phyloP scores from a whole-genome alignment of 805 yeast genomes.

The Candida coquimbonensis region DNA sequence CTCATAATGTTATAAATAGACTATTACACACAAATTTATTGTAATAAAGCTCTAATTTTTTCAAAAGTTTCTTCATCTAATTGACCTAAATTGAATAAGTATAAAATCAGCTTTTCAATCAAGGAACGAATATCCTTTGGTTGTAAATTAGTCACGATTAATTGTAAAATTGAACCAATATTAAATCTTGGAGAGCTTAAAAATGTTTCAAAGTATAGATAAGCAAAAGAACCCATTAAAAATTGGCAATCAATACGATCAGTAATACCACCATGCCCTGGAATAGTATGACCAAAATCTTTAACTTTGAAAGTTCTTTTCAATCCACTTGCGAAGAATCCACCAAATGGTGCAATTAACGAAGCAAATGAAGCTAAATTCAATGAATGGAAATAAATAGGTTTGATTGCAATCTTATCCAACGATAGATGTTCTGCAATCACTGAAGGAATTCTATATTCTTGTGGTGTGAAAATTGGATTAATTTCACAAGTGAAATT shows the following conservation, averaged over 20 bases:
- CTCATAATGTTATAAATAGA: background rate
- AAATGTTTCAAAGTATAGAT: constrained; percentile 88
- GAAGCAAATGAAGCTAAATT: constrained; percentile 92
- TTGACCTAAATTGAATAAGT: constrained; percentile 32
- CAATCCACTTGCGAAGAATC: constrained; percentile 95
- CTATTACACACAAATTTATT: background rate
- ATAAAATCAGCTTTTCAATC: constrained; percentile 41
- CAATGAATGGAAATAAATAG: constrained; percentile 85
- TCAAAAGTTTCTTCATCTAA: constrained; percentile 29
- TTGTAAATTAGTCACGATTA: constrained; percentile 63
- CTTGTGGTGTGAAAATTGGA: constrained; percentile 82
- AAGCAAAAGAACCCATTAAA: constrained; percentile 93
- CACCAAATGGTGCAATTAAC: constrained; percentile 96
- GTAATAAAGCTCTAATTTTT: constrained; percentile 18
- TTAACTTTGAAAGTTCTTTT: constrained; percentile 94
- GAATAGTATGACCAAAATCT: constrained; percentile 97
- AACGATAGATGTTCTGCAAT: constrained; percentile 42
- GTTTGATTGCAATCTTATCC: constrained; percentile 59
- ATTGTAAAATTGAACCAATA: constrained; percentile 69
- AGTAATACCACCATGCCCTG: constrained; percentile 98
- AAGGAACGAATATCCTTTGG: constrained; percentile 59
- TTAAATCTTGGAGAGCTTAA: constrained; percentile 65
- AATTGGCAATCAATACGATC: constrained; percentile 98
- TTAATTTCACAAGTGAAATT: constrained; percentile 72
- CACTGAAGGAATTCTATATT: constrained; percentile 66